Base-by-base conservation (phyloP, 2,329 filamentous ascomycete species). In the Sarocladium strictum region DNA sequence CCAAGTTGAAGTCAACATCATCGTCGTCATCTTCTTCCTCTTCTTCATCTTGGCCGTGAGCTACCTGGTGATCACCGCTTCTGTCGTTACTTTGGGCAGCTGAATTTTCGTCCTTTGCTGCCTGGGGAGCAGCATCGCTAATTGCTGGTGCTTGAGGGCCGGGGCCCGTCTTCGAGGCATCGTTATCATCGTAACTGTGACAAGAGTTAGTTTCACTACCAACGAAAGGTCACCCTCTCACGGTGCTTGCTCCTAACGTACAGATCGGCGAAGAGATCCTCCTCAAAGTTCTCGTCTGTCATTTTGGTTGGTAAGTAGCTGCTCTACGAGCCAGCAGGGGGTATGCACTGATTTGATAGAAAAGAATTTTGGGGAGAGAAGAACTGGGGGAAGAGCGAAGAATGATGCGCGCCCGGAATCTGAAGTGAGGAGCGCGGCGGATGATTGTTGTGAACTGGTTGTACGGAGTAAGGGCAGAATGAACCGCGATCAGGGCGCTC, bases 191-290 rank as follows among this genome's bases (percentile, higher is more conserved):
- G 65, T 88, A 87, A 57, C 85, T 87, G 59, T n/a, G 12, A 19
- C 23, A 23, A 3, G n/a, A 14, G 40, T 49, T 38, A 49, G 19
- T 21, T 19, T 38, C 29, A n/a, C n/a, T n/a, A n/a, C n/a, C n/a
- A n/a, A n/a, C n/a, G n/a, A n/a, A n/a, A n/a, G n/a, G n/a, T n/a
- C 17, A n/a, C 35, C 17, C 40, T 6, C 49, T 12, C 11, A n/a
- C 33, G n/a, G 15, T 23, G 15, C 14, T 26, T 26, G 45, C n/a
- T 24, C n/a, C 38, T 21, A 17, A 62, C 90, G 74, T 77, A 96
- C 91, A 96, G 83, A 74, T 96, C 92, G 64, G 91, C 91, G 72
- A 96, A 96, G 72, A 96, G 88, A 79, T 96, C 91, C 66, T 96
- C 92, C 63, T 96, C 91, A 62, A 90, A 85, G 62, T 89, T 89